Evolutionary conservation across 1,284 basidiomycete genomes (phyloP).

Genomic region (Sutorius eximius): DNA sequence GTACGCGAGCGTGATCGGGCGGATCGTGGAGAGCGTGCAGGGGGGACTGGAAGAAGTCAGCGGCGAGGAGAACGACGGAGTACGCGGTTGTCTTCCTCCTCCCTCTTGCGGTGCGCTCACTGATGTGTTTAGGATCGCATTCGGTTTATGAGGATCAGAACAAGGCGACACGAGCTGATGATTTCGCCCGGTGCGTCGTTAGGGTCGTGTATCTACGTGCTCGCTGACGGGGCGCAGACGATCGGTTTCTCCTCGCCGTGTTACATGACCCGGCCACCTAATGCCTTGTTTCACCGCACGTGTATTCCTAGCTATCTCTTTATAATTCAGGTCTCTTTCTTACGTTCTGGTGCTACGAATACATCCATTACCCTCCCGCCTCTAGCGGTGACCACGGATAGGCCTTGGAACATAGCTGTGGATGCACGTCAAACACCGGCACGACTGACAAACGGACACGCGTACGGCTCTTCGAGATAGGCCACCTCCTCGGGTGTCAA

Average conservation of each 20-base stretch:
- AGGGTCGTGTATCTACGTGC: too few relatives aligned
- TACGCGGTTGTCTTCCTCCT: slow-evolving; percentile 34
- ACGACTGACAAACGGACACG: not conserved
- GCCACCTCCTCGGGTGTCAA: slow-evolving; percentile 30
- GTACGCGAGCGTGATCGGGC: slow-evolving; percentile 77
- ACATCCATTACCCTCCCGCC: not conserved
- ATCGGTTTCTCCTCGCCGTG: slow-evolving; percentile 80
- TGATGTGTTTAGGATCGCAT: slow-evolving; percentile 68
- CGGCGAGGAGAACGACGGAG: slow-evolving; percentile 52
- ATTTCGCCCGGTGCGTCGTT: slow-evolving; percentile 80
- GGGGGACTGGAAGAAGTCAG: slow-evolving; percentile 71
- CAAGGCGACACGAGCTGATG: slow-evolving; percentile 89
- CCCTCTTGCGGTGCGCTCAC: too few relatives aligned
- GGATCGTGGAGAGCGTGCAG: slow-evolving; percentile 78
- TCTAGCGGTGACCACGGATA: slow-evolving; percentile 21
- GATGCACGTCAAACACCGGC: not conserved
- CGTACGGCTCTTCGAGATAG: slow-evolving; percentile 34
- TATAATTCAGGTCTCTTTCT: slow-evolving; percentile 7
- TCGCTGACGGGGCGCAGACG: slow-evolving; percentile 48
- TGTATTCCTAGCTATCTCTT: slow-evolving; percentile 18
- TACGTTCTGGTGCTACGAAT: not conserved
- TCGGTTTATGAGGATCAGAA: slow-evolving; percentile 87
- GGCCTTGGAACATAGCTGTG: slow-evolving; percentile 22
- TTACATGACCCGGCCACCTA: slow-evolving; percentile 70
- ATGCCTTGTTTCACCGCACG: not conserved